A percentile compares a stretch with the other conserved stretches of the same genome.
These are phyloP conservation scores for Rhododendron henanense DNA, from an alignment of 148 eudicot genomes.

Conservation along the genomic window DNA sequence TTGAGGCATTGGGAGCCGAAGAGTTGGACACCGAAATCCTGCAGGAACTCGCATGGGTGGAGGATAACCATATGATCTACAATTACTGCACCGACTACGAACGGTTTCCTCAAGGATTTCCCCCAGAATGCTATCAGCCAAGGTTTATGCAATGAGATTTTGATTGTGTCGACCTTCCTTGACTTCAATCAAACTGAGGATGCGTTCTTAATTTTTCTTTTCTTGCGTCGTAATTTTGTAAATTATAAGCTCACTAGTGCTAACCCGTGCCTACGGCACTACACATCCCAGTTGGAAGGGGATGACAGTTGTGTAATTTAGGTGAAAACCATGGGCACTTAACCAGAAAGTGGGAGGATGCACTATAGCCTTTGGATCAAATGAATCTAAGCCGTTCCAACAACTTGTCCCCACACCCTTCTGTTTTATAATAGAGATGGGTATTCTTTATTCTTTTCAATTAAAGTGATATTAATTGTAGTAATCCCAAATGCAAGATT, in stretches of 20 bases:
- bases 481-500: not conserved
- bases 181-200: not conserved
- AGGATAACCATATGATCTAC: not conserved
- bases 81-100: slow-evolving; percentile 9
- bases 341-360: no score
- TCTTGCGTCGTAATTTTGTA: not conserved
- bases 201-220: not conserved
- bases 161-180: no score
- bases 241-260: not conserved
- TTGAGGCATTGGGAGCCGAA: not conserved
- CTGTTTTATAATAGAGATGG: not conserved
- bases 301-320: no score
- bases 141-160: not conserved
- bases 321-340: no score
- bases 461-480: not conserved
- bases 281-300: no score
- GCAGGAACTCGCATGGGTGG: not conserved
- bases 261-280: no score
- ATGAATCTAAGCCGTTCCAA: no score
- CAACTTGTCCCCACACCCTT: no score
- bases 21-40: not conserved
- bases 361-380: no score
- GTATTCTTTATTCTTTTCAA: not conserved
- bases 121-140: slow-evolving; percentile 6
- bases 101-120: slow-evolving; percentile 7